Conservation (phyloP, 139 green algal species). For the Picochlorum sp. region DNA sequence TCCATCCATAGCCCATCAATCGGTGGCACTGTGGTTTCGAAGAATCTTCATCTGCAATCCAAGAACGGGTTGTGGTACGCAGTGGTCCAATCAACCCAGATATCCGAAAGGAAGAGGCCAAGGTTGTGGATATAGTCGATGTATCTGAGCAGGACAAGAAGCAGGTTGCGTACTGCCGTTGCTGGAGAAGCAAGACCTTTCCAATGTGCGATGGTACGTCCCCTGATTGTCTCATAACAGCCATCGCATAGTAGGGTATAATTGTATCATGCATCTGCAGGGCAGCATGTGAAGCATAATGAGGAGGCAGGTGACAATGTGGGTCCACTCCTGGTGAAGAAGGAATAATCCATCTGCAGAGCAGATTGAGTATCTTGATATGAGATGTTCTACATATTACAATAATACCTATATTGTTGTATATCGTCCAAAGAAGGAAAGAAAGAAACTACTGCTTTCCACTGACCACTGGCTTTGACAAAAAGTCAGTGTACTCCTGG, state of each 20-base stretch:
- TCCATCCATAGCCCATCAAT: not conserved
- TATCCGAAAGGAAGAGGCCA: constrained; percentile 3
- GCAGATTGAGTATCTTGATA: too few species aligned
- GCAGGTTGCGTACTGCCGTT: constrained; percentile 6
- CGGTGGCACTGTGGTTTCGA: not conserved
- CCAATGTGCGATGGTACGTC: constrained; percentile 3
- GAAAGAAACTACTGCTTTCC: not conserved
- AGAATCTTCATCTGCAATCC: not conserved
- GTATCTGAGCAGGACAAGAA: not conserved
- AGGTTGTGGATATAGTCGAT: not conserved
- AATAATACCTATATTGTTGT: too few species aligned
- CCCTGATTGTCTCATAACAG: not conserved
- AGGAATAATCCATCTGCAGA: not conserved
- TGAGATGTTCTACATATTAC: too few species aligned
- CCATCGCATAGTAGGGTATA: not conserved
- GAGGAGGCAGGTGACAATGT: constrained; percentile 4
- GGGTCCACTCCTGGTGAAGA: constrained; percentile 5
- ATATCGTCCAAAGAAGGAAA: not conserved
- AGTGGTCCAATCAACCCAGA: constrained; percentile 2
- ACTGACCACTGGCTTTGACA: constrained; percentile 64
- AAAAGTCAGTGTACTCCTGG: constrained; percentile 81
- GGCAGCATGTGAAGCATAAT: constrained; percentile 4
- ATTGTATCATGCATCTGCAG: not conserved
- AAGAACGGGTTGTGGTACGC: not conserved
- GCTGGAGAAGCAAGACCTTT: constrained; percentile 6